phyloP scores from a whole-genome alignment of 129 eudicot species.

The Flaveria bidentis region DNA sequence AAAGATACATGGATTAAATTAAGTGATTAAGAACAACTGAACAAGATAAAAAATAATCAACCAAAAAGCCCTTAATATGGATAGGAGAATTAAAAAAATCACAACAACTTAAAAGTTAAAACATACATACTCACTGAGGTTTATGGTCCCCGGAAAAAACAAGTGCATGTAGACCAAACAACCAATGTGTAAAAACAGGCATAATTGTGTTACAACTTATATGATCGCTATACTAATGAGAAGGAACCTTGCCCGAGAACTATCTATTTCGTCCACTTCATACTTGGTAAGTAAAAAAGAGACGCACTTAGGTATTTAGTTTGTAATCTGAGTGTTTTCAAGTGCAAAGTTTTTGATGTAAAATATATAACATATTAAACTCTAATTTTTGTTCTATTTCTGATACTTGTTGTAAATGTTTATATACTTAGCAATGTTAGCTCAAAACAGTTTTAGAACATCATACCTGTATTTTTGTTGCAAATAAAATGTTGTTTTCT shows the following conservation, averaged over 20 bases:
- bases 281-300: not conserved
- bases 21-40: not conserved
- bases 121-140: slow-evolving; percentile 7
- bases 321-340: not conserved
- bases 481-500: not conserved
- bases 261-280: not conserved
- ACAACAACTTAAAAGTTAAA: no score
- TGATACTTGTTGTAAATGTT: not conserved
- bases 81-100: not conserved
- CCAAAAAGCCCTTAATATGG: not conserved
- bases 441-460: not conserved
- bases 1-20: slow-evolving; percentile 5
- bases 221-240: not conserved
- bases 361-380: not conserved
- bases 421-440: not conserved
- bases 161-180: not conserved
- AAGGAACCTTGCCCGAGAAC: not conserved
- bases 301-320: not conserved
- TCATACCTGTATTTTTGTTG: not conserved
- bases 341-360: not conserved
- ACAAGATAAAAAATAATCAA: slow-evolving; percentile 8
- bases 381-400: not conserved
- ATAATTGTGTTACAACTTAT: not conserved
- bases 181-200: not conserved
- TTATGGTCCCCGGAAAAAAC: not conserved